Evolutionary conservation across 2,329 filamentous ascomycete genomes (phyloP).

Genomic region (Aspergillus hortae): DNA sequence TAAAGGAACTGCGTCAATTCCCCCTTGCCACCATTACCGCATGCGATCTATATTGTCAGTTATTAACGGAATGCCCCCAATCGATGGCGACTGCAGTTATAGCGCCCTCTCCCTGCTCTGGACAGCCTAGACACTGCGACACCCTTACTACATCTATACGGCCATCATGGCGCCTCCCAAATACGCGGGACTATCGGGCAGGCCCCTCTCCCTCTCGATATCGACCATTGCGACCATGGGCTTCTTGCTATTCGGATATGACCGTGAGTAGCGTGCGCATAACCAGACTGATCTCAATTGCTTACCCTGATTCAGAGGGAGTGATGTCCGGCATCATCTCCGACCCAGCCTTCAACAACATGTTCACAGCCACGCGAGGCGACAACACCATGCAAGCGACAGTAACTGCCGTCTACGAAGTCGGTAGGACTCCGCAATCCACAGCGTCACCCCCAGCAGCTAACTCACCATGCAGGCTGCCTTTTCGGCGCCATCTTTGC

Average conservation of each 20-base stretch:
- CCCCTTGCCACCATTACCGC: no score
- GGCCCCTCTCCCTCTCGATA: constrained; percentile 53
- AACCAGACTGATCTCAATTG: no score
- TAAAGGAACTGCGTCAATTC: no score
- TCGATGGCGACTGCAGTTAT: no score
- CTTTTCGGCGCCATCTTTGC: constrained; percentile 14
- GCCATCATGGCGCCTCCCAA: constrained; percentile 47
- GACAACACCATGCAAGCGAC: constrained; percentile 12
- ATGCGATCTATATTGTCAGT: no score
- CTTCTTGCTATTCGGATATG: constrained; percentile 59
- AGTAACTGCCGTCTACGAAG: constrained; percentile 11
- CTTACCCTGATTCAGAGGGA: constrained; percentile 3
- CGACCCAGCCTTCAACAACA: constrained; percentile 11
- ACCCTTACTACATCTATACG: no score
- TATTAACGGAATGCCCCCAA: no score
- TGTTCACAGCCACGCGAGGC: constrained; percentile 8
- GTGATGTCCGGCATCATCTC: constrained; percentile 12
- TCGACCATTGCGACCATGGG: constrained; percentile 62
- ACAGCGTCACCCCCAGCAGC: neutral
- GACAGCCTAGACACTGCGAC: neutral
- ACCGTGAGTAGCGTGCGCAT: constrained; percentile 36
- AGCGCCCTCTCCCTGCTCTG: neutral
- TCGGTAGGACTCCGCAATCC: neutral
- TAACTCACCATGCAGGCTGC: constrained; percentile 2
- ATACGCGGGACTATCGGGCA: constrained; percentile 59